Base-by-base conservation (phyloP, 306 rosid species). In the Acacia acuminata region DNA sequence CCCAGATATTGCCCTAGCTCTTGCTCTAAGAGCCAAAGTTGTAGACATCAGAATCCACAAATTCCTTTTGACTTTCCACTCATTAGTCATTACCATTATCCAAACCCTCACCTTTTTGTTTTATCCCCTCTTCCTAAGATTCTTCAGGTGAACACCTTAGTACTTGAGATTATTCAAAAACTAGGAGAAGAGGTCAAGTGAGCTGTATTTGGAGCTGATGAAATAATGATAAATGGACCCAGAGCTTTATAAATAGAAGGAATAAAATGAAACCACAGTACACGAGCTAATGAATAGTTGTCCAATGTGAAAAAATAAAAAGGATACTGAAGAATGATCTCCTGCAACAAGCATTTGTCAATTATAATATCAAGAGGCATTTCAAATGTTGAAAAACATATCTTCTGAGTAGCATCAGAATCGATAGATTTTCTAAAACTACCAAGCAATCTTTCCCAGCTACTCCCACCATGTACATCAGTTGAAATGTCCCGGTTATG, bases 321-420 rank as follows among this genome's bases (percentile, higher is more conserved):
- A 90, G 98, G 97, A 96, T 96, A 93, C 99, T 92, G 99, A 85
- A 93, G 92, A 84, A 88, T 87, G 82, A 96, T 92, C 86, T 92
- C 99, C 90, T 93, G 96, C 79, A 87, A 82, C 68, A 96, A 86
- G 92, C 98, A 96, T 92, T 92, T 96, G 87, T 93, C 93, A 73
- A 96, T 88, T 77, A 96, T 89, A 73, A 88, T 91, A 76, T 96
- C 99, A 75, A 94, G 98, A 43, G 98, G 99, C 43, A 91, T 85
- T 86, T 91, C 94, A 84, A 92, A 92, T 72, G 80, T 78, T 82
- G 85, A 83, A 22, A 73, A 74, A 47, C 72, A 64, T 77, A 77
- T 77, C 64, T 85, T 87, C 78, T 81, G 86, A 80, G 81, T 86
- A 79, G 80, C 85, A 83, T 36, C 88, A 82, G 80, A 73, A 30